These are phyloP conservation scores for Dryas integrifolia DNA, from an alignment of 331 rosid species.

Conservation along the genomic window DNA sequence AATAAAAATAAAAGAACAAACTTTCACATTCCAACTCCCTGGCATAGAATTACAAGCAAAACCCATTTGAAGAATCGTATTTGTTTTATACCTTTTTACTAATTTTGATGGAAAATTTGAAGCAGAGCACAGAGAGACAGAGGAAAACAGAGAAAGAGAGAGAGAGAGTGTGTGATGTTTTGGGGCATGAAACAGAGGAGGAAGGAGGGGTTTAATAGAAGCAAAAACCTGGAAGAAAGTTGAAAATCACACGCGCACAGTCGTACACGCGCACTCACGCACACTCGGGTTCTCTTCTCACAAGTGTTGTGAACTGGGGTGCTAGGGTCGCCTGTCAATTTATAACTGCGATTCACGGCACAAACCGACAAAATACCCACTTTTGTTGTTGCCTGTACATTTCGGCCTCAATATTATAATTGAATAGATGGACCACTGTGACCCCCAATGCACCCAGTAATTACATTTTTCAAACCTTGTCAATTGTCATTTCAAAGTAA, in stretches of 20 bases:
- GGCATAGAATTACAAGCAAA: background rate
- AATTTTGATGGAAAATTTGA: background rate
- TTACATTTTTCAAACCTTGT: background rate
- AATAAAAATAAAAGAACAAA: background rate
- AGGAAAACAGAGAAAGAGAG: background rate
- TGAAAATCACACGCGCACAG: constrained; percentile 14
- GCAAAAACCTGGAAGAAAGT: background rate
- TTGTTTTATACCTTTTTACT: background rate
- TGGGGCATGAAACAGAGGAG: constrained; percentile 23
- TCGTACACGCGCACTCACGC: constrained; percentile 29
- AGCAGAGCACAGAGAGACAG: constrained; percentile 21
- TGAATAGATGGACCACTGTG: background rate
- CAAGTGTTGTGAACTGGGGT: constrained; percentile 2
- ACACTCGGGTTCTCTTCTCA: background rate
- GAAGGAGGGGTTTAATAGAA: constrained; percentile 30
- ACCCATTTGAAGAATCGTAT: background rate
- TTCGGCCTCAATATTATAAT: constrained; percentile 20
- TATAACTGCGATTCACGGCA: constrained; percentile 44
- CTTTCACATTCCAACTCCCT: background rate
- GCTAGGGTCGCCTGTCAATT: constrained; percentile 44
- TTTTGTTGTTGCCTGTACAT: constrained; percentile 42
- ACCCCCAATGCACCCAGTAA: background rate
- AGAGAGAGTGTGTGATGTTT: background rate
- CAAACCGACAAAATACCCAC: constrained; percentile 52
- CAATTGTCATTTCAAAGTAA: background rate